Evolutionary conservation across 2,329 filamentous ascomycete genomes (phyloP).

Genomic region (Scorias spongiosa): DNA sequence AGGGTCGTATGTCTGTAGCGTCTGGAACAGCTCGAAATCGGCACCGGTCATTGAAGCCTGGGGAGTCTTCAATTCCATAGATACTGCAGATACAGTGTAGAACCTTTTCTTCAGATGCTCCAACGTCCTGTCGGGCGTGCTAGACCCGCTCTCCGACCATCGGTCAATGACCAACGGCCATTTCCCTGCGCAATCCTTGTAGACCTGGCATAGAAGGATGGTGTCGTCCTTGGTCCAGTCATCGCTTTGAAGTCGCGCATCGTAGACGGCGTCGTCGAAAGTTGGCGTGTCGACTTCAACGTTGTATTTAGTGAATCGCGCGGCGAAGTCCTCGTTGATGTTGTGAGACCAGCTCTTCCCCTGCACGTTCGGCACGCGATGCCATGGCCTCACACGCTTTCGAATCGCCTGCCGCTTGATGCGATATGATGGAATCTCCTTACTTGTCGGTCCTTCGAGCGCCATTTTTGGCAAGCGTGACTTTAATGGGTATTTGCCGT

Average conservation of each 20-base stretch:
- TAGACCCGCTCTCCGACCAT: constrained; percentile 34
- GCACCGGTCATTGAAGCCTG: constrained; percentile 73
- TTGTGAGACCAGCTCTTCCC: neutral
- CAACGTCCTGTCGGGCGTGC: constrained; percentile 43
- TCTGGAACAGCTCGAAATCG: constrained; percentile 71
- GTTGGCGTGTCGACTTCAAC: constrained; percentile 52
- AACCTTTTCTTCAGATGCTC: constrained; percentile 87
- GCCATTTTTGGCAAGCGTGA: neutral
- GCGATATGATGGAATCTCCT: neutral
- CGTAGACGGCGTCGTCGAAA: constrained; percentile 81
- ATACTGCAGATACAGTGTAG: constrained; percentile 69
- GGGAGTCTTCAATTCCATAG: constrained; percentile 67
- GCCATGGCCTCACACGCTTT: neutral
- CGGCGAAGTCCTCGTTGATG: neutral
- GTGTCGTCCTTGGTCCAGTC: constrained; percentile 91
- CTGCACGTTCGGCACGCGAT: neutral
- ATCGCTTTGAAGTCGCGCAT: constrained; percentile 51
- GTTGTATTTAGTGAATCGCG: neutral
- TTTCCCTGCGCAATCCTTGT: constrained; percentile 65
- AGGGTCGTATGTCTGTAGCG: constrained; percentile 75
- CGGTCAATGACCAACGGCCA: constrained; percentile 89
- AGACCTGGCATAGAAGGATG: constrained; percentile 69
- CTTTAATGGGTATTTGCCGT: neutral
- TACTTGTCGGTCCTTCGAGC: neutral
- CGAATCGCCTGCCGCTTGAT: neutral